Evolutionary conservation across 805 yeast genomes (phyloP).

Genomic region (Saccharomycopsis sp.): DNA sequence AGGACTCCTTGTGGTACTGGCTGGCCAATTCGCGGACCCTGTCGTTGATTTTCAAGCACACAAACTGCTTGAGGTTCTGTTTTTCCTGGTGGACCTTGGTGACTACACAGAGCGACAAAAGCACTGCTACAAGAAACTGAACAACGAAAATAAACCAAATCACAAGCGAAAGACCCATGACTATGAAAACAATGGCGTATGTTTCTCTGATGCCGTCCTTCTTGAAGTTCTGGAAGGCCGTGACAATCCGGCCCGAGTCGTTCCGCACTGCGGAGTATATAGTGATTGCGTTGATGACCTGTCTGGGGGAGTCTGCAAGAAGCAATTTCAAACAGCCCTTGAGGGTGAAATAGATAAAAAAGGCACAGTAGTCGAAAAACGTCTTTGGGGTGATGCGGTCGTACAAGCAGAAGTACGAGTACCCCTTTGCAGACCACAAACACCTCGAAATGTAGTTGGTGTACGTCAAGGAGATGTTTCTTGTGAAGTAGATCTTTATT

Average conservation of each 20-base stretch:
- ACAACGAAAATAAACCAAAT: slow-evolving; percentile 67
- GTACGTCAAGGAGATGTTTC: slow-evolving; percentile 63
- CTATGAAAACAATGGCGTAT: slow-evolving; percentile 65
- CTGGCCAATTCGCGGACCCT: slow-evolving; percentile 47
- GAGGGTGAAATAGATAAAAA: slow-evolving; percentile 57
- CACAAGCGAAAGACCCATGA: slow-evolving; percentile 68
- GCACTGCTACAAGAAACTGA: slow-evolving; percentile 47
- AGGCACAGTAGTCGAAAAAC: slow-evolving; percentile 59
- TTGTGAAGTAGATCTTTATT: slow-evolving; percentile 46
- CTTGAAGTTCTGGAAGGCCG: slow-evolving; percentile 25
- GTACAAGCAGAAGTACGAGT: slow-evolving; percentile 66
- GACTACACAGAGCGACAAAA: slow-evolving; percentile 46
- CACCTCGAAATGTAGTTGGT: slow-evolving; percentile 57
- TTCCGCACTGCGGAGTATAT: slow-evolving; percentile 43
- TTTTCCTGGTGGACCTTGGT: slow-evolving; percentile 36
- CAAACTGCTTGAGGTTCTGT: slow-evolving; percentile 48
- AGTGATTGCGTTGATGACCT: slow-evolving; percentile 74
- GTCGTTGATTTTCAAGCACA: slow-evolving; percentile 52
- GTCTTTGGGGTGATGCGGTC: slow-evolving; percentile 60
- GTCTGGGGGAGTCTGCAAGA: slow-evolving; percentile 83
- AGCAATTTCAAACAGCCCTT: slow-evolving; percentile 56
- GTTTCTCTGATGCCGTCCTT: slow-evolving; percentile 56
- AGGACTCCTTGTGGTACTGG: slow-evolving; percentile 30
- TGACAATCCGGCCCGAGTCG: slow-evolving; percentile 28
- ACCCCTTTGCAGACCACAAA: slow-evolving; percentile 49